Evolutionary conservation across 2,329 filamentous ascomycete species (phyloP), one percentile per base, ranked within the genome.

Genomic region (Spiromastix sp.): DNA sequence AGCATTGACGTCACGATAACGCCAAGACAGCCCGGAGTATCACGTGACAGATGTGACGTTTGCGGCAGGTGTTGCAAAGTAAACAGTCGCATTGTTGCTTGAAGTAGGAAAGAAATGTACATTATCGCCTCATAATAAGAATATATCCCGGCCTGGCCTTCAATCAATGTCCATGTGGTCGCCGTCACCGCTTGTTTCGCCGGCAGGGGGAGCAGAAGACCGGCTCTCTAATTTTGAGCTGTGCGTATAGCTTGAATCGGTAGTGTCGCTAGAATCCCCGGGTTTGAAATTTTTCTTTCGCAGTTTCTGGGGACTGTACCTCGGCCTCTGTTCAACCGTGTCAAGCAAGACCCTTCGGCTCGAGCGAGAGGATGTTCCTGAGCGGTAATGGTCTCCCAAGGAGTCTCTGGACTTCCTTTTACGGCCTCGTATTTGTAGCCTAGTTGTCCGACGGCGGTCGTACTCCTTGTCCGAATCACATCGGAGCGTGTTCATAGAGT

Each of bases 401-500:
- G 45, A 41, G 16, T 42, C 39, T 7, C 47, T 39, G 18, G 55
- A 48, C 37, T 61, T 60, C 36, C 56, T 50, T 37, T 61, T 63
- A 35, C 48, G 51, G 18, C 56, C 56, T 42, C 51, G 47, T 21
- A 43, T 53, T 16, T 37, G 42, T n/a, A n/a, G n/a, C n/a, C n/a
- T n/a, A 18, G 30, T 32, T 4, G 32, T 11, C 4, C 27, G 30
- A 4, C 28, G 22, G 13, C 32, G 39, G 17, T 29, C 20, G 20
- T 41, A 34, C 19, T 42, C 41, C n/a, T 33, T 43, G 30, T 53
- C 49, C 2, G 50, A 50, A 25, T 56, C 43, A 36, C 50, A 55
- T 10, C 45, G 44, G 4, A 61, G 38, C 9, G 48, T 48, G 15
- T 55, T 46, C 46, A 61, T 52, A 9, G 48, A 54, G 12, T 55